These are phyloP conservation scores for Alternaria sp. DNA, from an alignment of 2,329 filamentous ascomycete species.

Conservation along the genomic window DNA sequence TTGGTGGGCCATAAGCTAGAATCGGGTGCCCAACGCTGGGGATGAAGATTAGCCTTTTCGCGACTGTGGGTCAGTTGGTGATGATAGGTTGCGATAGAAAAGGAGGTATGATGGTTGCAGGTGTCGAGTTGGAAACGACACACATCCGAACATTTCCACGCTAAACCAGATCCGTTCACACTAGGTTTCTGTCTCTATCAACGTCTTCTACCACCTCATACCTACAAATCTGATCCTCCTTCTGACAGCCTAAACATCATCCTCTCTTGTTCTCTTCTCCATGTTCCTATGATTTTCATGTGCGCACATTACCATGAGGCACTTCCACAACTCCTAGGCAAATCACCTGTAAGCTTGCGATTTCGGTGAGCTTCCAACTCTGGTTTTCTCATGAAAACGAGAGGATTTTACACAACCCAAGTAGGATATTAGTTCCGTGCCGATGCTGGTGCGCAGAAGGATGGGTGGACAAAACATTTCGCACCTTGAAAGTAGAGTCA, in stretches of 20 bases:
- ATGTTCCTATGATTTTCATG: conserved; percentile 38
- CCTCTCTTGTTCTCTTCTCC: conserved; percentile 40
- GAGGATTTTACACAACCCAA: too few species aligned
- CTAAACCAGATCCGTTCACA: background rate
- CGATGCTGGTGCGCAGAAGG: too few species aligned
- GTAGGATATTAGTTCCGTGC: too few species aligned
- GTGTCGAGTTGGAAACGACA: background rate
- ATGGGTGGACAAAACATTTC: too few species aligned
- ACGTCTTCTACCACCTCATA: background rate
- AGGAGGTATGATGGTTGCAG: background rate
- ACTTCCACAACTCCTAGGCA: background rate
- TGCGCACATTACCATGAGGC: background rate
- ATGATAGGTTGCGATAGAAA: background rate
- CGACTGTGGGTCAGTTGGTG: background rate
- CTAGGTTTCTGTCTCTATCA: background rate
- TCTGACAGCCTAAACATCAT: conserved; percentile 34
- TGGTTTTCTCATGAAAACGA: background rate
- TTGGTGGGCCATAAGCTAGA: background rate
- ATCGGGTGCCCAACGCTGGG: background rate
- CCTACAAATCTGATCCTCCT: background rate
- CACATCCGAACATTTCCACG: background rate
- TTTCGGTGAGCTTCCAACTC: background rate
- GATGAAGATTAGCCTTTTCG: background rate
- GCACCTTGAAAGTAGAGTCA: background rate
- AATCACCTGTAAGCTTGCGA: background rate